These are phyloP conservation scores for Tagetes patula DNA, from an alignment of 129 eudicot species.

Conservation along the genomic window DNA sequence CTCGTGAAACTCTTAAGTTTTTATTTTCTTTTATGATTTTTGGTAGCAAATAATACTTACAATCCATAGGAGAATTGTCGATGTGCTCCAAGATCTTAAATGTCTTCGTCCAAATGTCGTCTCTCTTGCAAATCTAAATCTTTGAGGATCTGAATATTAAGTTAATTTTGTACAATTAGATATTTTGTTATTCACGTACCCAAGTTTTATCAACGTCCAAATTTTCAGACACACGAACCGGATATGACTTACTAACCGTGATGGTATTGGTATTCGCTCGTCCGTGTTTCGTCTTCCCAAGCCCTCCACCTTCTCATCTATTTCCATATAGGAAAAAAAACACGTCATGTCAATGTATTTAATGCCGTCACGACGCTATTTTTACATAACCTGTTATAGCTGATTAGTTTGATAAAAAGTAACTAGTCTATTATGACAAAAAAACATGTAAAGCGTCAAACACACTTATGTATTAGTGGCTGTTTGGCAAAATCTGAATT, in stretches of 20 bases:
- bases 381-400: too few species aligned
- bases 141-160: constrained; percentile 47
- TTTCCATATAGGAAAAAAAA: not conserved
- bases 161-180: not conserved
- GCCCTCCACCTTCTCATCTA: constrained; percentile 67
- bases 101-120: constrained; percentile 68
- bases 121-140: constrained; percentile 71
- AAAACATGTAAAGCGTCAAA: too few species aligned
- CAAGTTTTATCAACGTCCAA: not conserved
- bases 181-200: not conserved
- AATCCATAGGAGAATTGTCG: constrained; percentile 49
- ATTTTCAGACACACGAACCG: not conserved
- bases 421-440: too few species aligned
- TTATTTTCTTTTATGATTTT: not conserved
- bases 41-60: constrained; percentile 33
- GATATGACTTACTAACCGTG: constrained; percentile 42
- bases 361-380: too few species aligned
- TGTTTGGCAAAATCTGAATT: too few species aligned
- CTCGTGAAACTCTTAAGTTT: not conserved
- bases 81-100: constrained; percentile 59
- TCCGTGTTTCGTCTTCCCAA: constrained; percentile 69
- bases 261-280: constrained; percentile 50
- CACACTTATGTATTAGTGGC: too few species aligned
- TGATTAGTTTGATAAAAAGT: too few species aligned
- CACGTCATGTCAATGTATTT: too few species aligned